Evolutionary conservation across 768 basidiomycete genomes (phyloP).

Genomic region (Boletus rufocinnamomeus): DNA sequence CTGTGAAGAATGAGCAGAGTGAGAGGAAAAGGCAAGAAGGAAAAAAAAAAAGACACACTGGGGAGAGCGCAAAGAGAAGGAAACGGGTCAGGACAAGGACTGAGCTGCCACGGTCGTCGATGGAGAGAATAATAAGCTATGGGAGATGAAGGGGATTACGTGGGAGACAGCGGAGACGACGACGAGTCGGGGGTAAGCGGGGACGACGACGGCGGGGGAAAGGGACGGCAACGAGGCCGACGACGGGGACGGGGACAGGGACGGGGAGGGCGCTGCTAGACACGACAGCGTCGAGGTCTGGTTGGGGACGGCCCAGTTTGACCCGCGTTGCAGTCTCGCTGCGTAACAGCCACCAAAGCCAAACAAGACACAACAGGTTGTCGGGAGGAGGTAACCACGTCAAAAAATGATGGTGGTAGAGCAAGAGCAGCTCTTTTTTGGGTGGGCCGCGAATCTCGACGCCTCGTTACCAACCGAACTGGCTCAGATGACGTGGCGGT

Average conservation of each 20-base stretch:
- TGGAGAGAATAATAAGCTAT: too few species aligned
- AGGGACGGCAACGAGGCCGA: not conserved
- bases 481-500: not conserved
- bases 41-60: not conserved
- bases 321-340: slow-evolving; percentile 10
- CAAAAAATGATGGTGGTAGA: too few species aligned
- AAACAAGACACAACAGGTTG: slow-evolving; percentile 20
- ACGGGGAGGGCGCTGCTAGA: not conserved
- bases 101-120: slow-evolving; percentile 6
- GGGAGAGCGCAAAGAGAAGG: not conserved
- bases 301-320: slow-evolving; percentile 2
- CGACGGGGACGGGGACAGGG: slow-evolving; percentile 1
- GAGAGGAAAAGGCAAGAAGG: not conserved
- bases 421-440: too few species aligned
- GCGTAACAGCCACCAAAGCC: slow-evolving; percentile 17
- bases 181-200: not conserved
- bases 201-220: not conserved
- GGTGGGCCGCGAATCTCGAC: too few species aligned
- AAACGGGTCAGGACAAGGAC: slow-evolving; percentile 5
- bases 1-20: not conserved
- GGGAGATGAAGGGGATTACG: too few species aligned
- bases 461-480: not conserved
- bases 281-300: not conserved
- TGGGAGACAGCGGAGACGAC: not conserved
- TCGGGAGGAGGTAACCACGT: not conserved